A percentile compares a stretch with the other conserved stretches of the same genome.
These are phyloP conservation scores for Oryza rufipogon DNA, from an alignment of 176 grass and related monocot genomes.

Conservation along the genomic window DNA sequence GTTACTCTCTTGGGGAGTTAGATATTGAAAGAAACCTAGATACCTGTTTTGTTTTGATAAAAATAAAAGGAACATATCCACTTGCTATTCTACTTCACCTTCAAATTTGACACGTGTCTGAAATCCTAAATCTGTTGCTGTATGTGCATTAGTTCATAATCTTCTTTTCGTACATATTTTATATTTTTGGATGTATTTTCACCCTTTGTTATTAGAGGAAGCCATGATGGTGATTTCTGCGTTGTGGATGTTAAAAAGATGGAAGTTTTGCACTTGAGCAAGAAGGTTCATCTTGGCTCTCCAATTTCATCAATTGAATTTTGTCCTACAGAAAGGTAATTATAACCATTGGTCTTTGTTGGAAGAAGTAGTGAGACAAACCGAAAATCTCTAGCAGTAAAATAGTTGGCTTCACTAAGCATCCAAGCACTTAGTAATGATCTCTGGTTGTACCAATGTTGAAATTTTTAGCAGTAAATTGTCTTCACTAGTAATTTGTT, in stretches of 20 bases:
- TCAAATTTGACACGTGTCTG: background rate
- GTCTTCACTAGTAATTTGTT: background rate
- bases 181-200: slow-evolving; percentile 27
- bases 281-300: slow-evolving; percentile 71
- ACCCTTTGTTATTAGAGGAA: slow-evolving; percentile 58
- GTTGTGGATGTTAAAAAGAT: slow-evolving; percentile 70
- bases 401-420: background rate
- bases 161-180: background rate
- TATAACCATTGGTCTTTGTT: background rate
- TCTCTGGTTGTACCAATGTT: background rate
- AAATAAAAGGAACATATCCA: background rate
- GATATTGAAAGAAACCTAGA: background rate
- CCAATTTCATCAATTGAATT: slow-evolving; percentile 73
- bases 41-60: background rate
- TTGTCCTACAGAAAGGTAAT: slow-evolving; percentile 90
- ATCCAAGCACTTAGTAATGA: background rate
- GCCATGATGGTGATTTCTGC: slow-evolving; percentile 73
- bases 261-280: slow-evolving; percentile 73
- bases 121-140: background rate
- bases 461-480: background rate
- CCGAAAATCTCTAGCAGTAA: background rate
- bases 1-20: background rate
- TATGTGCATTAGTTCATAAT: background rate
- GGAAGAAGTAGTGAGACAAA: background rate
- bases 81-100: background rate